Conservation (phyloP, 2,329 filamentous ascomycete genomes). For the Mycocentrospora acerina region DNA sequence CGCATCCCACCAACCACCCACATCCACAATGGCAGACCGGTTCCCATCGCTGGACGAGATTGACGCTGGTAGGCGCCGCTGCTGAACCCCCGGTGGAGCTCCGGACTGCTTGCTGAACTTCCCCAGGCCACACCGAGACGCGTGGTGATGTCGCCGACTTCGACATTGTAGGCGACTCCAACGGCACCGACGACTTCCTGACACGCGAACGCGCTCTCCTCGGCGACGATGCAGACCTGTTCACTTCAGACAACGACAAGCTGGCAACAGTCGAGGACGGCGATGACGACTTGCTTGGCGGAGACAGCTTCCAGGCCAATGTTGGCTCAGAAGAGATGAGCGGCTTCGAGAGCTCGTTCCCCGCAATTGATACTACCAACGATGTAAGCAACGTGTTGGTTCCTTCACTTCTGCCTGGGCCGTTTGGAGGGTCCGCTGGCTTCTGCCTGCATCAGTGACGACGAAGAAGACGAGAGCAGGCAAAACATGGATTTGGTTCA, state of each 20-base stretch:
- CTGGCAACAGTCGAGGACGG: constrained; percentile 62
- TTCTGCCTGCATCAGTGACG: not conserved
- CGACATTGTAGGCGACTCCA: constrained; percentile 55
- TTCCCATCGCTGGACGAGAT: constrained; percentile 57
- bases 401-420: constrained; percentile 1
- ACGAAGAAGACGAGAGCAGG: no score
- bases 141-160: constrained; percentile 50
- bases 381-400: constrained; percentile 56
- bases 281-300: constrained; percentile 72
- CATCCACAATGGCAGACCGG: constrained; percentile 50
- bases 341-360: constrained; percentile 87
- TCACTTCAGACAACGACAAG: constrained; percentile 73
- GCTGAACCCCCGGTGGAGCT: constrained; percentile 21
- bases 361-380: constrained; percentile 73
- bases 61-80: constrained; percentile 49
- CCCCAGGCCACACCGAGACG: constrained; percentile 67
- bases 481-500: no score
- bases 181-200: constrained; percentile 79
- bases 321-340: constrained; percentile 50
- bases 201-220: constrained; percentile 86
- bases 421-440: not conserved
- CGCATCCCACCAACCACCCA: constrained; percentile 2
- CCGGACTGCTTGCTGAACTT: constrained; percentile 24
- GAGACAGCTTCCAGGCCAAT: constrained; percentile 49
- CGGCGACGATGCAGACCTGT: constrained; percentile 91